A percentile compares a stretch with the other conserved stretches of the same genome.
phyloP scores from a whole-genome alignment of 2,329 filamentous ascomycete genomes.

The Pseudomassariella vexata region DNA sequence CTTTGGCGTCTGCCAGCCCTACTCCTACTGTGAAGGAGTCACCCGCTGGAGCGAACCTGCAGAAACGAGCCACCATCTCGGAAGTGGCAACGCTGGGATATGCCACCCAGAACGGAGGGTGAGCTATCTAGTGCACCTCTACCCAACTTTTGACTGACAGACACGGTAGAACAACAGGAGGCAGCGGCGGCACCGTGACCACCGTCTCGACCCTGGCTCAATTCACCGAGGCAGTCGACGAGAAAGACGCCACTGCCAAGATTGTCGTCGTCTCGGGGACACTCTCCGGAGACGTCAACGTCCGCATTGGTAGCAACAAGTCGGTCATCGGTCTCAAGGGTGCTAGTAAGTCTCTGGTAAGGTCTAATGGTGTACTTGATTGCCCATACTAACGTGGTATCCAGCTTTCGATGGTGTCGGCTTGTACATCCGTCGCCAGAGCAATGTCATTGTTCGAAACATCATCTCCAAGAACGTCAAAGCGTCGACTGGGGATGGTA shows the following conservation, averaged over 20 bases:
- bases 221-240: constrained; percentile 29
- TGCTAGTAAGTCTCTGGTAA: constrained; percentile 32
- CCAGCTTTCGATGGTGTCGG: constrained; percentile 36
- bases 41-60: too few species aligned
- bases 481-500: too few species aligned
- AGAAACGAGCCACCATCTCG: too few species aligned
- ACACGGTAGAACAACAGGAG: constrained; percentile 39
- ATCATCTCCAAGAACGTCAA: constrained; percentile 47
- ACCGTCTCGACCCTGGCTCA: constrained; percentile 38
- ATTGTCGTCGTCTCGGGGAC: constrained; percentile 41
- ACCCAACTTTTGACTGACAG: too few species aligned
- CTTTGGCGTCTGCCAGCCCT: too few species aligned
- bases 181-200: constrained; percentile 34
- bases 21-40: too few species aligned
- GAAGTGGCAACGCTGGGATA: too few species aligned
- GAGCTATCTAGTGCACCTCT: too few species aligned
- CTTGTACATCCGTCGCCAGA: constrained; percentile 38
- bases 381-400: background rate
- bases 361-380: constrained; percentile 4
- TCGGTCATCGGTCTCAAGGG: constrained; percentile 45
- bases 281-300: constrained; percentile 32
- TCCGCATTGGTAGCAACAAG: constrained; percentile 43
- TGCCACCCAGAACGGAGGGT: too few species aligned
- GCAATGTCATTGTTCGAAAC: constrained; percentile 54
- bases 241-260: constrained; percentile 28